A percentile compares a stretch with the other conserved stretches of the same genome.
phyloP scores from a whole-genome alignment of 2,329 filamentous ascomycete species.

The Aspergillus japonicus region DNA sequence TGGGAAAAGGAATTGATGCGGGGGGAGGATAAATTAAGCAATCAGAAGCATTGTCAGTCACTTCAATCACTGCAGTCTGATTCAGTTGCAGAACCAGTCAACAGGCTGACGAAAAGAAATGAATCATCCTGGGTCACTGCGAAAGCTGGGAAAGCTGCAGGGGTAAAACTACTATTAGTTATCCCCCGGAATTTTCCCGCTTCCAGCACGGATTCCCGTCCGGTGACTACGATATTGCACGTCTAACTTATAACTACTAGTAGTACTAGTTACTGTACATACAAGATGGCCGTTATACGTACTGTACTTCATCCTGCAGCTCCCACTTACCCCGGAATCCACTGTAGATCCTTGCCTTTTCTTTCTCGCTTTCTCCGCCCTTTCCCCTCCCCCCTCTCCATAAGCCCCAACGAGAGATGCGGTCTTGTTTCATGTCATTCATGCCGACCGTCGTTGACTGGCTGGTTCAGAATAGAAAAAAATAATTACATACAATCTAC shows the following conservation, averaged over 20 bases:
- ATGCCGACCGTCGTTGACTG: neutral
- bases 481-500: neutral
- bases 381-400: neutral
- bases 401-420: neutral
- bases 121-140: neutral
- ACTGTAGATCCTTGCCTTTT: neutral
- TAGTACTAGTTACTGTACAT: no score
- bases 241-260: no score
- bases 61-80: no score
- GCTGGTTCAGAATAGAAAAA: neutral
- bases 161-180: neutral
- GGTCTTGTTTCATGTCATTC: neutral
- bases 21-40: neutral
- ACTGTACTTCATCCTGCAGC: neutral
- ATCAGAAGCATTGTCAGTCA: no score
- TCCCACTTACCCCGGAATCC: neutral
- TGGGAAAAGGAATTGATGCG: neutral
- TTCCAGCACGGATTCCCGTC: slow-evolving; percentile 18
- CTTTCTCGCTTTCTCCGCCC: neutral
- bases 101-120: neutral
- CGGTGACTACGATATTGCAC: slow-evolving; percentile 2
- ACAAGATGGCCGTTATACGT: no score
- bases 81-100: no score
- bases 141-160: neutral
- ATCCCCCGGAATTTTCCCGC: slow-evolving; percentile 19